These are phyloP conservation scores for Penicillium angulare DNA, from an alignment of 495 filamentous ascomycete species.

Conservation along the genomic window DNA sequence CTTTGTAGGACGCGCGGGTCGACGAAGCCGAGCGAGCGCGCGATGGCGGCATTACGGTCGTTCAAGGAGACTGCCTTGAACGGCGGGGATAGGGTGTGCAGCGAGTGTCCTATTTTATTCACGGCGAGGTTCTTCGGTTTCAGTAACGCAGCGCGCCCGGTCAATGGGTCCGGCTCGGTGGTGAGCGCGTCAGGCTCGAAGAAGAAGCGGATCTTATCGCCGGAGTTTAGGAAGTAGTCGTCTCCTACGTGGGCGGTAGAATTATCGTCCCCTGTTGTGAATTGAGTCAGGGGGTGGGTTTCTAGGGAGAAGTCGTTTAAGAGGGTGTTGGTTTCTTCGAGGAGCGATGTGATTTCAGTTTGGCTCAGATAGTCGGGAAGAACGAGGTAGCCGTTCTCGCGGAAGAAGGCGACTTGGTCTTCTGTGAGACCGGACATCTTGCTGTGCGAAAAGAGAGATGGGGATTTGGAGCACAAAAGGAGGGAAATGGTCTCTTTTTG, in stretches of 20 bases:
- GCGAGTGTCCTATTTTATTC: conserved; percentile 95
- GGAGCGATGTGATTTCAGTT: conserved; percentile 62
- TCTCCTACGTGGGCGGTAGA: conserved; percentile 74
- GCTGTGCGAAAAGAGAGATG: neutral
- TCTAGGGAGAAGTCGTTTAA: conserved; percentile 73
- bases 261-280: conserved; percentile 72
- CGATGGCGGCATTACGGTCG: conserved; percentile 60
- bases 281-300: conserved; percentile 87
- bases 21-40: conserved; percentile 65
- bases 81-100: conserved; percentile 71
- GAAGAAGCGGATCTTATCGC: conserved; percentile 94
- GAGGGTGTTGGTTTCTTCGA: conserved; percentile 69
- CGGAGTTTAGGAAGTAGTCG: conserved; percentile 85
- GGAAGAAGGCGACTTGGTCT: conserved; percentile 68
- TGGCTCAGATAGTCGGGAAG: conserved; percentile 73
- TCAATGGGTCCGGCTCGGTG: conserved; percentile 35
- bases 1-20: conserved; percentile 81
- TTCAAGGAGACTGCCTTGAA: conserved; percentile 64
- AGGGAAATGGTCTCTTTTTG: neutral
- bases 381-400: conserved; percentile 84
- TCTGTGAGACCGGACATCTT: conserved; percentile 60
- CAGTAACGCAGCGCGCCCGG: conserved; percentile 49
- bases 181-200: conserved; percentile 76
- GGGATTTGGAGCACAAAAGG: neutral
- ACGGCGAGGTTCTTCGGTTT: conserved; percentile 80